Conservation (phyloP, 1,284 basidiomycete genomes). For the Wolfiporia cocos region DNA sequence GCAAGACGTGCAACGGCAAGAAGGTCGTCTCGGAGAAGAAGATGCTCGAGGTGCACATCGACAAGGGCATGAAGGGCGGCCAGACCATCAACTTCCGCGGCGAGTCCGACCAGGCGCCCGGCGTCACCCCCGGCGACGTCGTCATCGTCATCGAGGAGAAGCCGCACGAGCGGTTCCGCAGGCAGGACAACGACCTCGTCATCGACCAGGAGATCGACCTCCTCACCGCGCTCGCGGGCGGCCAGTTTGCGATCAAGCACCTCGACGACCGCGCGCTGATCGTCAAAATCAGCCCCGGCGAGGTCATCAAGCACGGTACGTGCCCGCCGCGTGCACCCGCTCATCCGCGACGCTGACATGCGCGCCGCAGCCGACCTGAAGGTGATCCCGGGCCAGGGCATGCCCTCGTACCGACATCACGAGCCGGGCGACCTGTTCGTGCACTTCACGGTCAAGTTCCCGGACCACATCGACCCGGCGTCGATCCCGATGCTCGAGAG, state of each 20-base stretch:
- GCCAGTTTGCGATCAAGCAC: constrained; percentile 88
- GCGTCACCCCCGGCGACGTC: constrained; percentile 90
- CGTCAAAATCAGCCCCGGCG: constrained; percentile 84
- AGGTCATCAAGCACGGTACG: constrained; percentile 91
- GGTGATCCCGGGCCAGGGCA: constrained; percentile 91
- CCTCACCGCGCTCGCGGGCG: constrained; percentile 91
- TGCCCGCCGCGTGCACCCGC: constrained; percentile 9
- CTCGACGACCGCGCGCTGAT: constrained; percentile 89
- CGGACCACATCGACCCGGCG: constrained; percentile 70
- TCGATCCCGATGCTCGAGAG: constrained; percentile 77
- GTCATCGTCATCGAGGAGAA: constrained; percentile 98
- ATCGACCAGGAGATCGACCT: constrained; percentile 89
- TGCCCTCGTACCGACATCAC: constrained; percentile 98
- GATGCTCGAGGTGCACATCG: constrained; percentile 97
- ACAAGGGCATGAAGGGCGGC: constrained; percentile 99
- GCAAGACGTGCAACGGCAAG: constrained; percentile 92
- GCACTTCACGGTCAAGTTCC: constrained; percentile 87
- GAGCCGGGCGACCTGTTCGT: constrained; percentile 94
- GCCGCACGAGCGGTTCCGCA: constrained; percentile 68
- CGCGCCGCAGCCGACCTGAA: constrained; percentile 70
- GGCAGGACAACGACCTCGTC: constrained; percentile 88
- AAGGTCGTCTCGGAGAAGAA: constrained; percentile 96
- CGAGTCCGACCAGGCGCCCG: constrained; percentile 95
- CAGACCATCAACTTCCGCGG: constrained; percentile 94
- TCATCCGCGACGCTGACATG: not conserved